A percentile compares a stretch with the other conserved stretches of the same genome.
These are phyloP conservation scores for Chlorella variabilis DNA, from an alignment of 163 green algal genomes.

Conservation along the genomic window DNA sequence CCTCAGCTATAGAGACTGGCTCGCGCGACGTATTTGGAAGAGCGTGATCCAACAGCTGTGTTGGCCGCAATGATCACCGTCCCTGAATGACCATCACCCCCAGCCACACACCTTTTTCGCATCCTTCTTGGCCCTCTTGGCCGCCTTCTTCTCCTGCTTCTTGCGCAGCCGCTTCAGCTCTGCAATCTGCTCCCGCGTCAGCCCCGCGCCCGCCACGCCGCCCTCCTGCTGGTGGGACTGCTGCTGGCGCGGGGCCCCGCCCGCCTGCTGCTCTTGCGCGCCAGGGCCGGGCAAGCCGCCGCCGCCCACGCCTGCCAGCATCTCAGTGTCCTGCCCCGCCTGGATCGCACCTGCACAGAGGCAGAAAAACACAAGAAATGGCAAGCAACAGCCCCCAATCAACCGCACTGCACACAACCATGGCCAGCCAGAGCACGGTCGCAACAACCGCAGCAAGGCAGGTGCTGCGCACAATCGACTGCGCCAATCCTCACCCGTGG, in stretches of 20 bases:
- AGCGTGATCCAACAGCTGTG: no score
- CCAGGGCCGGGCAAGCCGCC: background rate
- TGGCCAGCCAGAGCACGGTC: no score
- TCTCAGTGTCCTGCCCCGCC: slow-evolving; percentile 36
- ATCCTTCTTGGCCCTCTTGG: slow-evolving; percentile 42
- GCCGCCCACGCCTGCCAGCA: slow-evolving; percentile 40
- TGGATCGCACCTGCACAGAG: slow-evolving; percentile 30
- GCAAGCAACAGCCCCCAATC: no score
- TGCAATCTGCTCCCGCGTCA: slow-evolving; percentile 8
- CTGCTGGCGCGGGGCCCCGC: slow-evolving; percentile 30
- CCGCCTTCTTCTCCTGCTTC: slow-evolving; percentile 48
- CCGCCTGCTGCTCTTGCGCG: background rate
- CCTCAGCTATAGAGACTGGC: no score
- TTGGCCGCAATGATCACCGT: no score
- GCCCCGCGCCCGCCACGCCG: background rate
- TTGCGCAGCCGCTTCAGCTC: slow-evolving; percentile 33
- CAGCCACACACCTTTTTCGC: slow-evolving; percentile 11
- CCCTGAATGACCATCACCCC: no score
- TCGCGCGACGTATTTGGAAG: no score
- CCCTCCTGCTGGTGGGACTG: background rate
- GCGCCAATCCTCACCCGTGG: slow-evolving; percentile 11
- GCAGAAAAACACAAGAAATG: background rate
- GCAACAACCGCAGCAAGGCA: no score
- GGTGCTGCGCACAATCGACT: no score
- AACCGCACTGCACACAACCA: no score